Percentiles rank a stretch among this genome's conserved stretches.
Conservation (phyloP, 805 yeast genomes). For the Candida khao-thaluensis region DNA sequence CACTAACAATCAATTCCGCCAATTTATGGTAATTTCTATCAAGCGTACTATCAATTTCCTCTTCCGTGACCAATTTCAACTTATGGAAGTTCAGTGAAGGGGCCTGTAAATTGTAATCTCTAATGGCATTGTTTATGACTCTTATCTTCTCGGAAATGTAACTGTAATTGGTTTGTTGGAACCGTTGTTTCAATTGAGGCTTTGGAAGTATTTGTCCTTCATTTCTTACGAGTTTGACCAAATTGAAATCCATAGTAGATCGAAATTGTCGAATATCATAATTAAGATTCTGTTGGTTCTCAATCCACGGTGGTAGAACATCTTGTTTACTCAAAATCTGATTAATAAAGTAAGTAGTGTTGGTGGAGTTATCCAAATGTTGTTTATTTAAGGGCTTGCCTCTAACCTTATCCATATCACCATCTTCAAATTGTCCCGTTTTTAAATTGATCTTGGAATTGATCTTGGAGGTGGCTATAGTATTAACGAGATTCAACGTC, state of each 20-base stretch:
- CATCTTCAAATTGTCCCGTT: conserved; percentile 67
- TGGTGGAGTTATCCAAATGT: conserved; percentile 61
- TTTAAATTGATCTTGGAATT: conserved; percentile 62
- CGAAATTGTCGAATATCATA: conserved; percentile 49
- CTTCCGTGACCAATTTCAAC: conserved; percentile 29
- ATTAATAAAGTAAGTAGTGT: conserved; percentile 70
- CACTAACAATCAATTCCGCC: conserved; percentile 8
- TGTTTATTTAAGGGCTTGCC: conserved; percentile 59
- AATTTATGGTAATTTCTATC: conserved; percentile 11
- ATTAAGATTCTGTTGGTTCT: conserved; percentile 70
- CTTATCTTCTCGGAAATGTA: conserved; percentile 25
- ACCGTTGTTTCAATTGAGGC: neutral
- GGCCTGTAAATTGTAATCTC: conserved; percentile 39
- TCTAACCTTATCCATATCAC: conserved; percentile 44
- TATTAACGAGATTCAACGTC: conserved; percentile 52
- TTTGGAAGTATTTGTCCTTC: conserved; percentile 15
- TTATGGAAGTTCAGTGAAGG: conserved; percentile 40
- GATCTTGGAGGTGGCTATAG: conserved; percentile 73
- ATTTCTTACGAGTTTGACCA: conserved; percentile 10
- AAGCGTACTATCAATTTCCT: conserved; percentile 25
- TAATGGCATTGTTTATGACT: conserved; percentile 23
- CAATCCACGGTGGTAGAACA: conserved; percentile 88
- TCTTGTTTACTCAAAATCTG: conserved; percentile 74
- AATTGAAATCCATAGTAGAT: conserved; percentile 38
- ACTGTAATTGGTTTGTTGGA: conserved; percentile 8